Percentiles rank a stretch among this genome's conserved stretches.
These are phyloP conservation scores for Penicillium freii DNA, from an alignment of 2,329 filamentous ascomycete species.

Conservation along the genomic window DNA sequence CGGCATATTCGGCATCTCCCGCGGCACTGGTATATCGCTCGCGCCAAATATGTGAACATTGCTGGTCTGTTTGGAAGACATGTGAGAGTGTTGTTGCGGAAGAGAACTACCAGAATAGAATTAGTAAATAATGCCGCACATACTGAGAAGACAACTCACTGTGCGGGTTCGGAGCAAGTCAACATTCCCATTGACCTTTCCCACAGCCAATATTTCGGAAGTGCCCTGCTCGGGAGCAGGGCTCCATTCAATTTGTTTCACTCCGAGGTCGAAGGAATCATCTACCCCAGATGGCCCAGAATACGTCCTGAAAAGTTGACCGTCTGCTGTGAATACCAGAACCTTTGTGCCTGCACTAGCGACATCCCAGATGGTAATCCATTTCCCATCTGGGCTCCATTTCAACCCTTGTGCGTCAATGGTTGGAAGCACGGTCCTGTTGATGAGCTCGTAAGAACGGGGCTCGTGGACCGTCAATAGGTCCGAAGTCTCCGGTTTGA, in stretches of 20 bases:
- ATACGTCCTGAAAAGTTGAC: conserved; percentile 56
- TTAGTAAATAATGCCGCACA: neutral
- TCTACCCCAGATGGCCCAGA: conserved; percentile 39
- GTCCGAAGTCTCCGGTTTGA: conserved; percentile 41
- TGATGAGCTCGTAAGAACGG: conserved; percentile 35
- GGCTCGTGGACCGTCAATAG: conserved; percentile 41
- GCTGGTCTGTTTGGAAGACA: conserved; percentile 31
- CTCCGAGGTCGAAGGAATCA: conserved; percentile 47
- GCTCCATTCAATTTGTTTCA: conserved; percentile 55
- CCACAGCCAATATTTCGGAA: conserved; percentile 48
- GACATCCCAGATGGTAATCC: conserved; percentile 59
- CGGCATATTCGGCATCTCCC: conserved; percentile 36
- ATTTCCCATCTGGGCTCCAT: conserved; percentile 60
- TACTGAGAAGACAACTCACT: conserved; percentile 26
- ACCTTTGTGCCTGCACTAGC: conserved; percentile 52
- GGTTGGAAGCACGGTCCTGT: conserved; percentile 45
- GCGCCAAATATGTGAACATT: conserved; percentile 36
- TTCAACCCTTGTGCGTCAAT: conserved; percentile 57
- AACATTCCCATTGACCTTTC: conserved; percentile 52
- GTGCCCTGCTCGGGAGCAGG: conserved; percentile 30
- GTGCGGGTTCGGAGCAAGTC: conserved; percentile 48
- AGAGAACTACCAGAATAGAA: conserved; percentile 28
- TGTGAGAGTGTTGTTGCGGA: conserved; percentile 38
- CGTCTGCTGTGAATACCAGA: conserved; percentile 59
- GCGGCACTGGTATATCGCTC: conserved; percentile 32